Percentiles rank a stretch among this genome's conserved stretches.
phyloP scores from a whole-genome alignment of 345 rosid genomes.

The Aquilaria malaccensis region DNA sequence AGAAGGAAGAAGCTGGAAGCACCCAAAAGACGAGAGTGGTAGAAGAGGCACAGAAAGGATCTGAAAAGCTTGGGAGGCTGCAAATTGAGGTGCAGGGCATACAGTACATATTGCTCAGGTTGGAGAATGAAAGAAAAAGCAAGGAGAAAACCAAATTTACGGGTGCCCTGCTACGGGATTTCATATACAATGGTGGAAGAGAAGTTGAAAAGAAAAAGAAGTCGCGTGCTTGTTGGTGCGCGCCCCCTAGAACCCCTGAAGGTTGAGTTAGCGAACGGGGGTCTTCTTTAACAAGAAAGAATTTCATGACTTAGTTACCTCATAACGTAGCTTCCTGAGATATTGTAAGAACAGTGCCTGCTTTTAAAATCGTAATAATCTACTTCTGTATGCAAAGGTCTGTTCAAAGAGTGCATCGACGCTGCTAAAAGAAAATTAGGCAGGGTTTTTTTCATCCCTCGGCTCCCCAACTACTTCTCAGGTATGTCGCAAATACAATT shows the following conservation, averaged over 20 bases:
- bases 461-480: too few species aligned
- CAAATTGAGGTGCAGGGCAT: conserved; percentile 73
- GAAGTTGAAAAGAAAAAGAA: conserved; percentile 47
- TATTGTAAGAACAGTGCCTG: conserved; percentile 17
- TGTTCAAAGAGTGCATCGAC: too few species aligned
- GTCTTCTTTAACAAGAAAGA: neutral
- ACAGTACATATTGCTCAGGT: conserved; percentile 53
- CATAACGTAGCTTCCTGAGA: conserved; percentile 13
- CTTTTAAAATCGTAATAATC: conserved; percentile 22
- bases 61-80: conserved; percentile 70
- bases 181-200: conserved; percentile 50
- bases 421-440: too few species aligned
- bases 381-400: conserved; percentile 1
- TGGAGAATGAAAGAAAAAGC: conserved; percentile 59
- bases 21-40: conserved; percentile 31
- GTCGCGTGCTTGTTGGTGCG: conserved; percentile 64
- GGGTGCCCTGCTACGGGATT: conserved; percentile 57
- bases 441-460: too few species aligned
- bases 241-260: conserved; percentile 44
- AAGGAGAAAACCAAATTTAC: conserved; percentile 38
- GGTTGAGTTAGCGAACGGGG: conserved; percentile 20
- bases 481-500: too few species aligned
- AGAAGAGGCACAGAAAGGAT: conserved; percentile 56
- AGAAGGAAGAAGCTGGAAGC: conserved; percentile 29
- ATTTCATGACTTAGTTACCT: conserved; percentile 13